Evolutionary conservation across 441 rosid species (phyloP).

Genomic region (Gossypium davidsonii): DNA sequence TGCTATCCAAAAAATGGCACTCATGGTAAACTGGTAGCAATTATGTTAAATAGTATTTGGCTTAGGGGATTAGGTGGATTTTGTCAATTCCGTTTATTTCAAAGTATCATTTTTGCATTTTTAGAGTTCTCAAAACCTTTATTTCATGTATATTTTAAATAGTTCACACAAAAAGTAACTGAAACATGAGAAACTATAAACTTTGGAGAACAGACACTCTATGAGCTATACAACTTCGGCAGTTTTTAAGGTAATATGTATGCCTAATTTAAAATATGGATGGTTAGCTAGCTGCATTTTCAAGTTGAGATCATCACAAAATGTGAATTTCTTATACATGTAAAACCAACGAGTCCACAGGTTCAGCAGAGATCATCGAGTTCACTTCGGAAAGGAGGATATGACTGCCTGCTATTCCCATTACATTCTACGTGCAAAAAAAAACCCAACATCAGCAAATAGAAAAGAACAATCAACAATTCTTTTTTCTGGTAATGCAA

Average conservation of each 20-base stretch:
- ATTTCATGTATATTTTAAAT: too few species aligned
- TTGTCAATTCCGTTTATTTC: too few species aligned
- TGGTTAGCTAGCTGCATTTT: constrained; percentile 46
- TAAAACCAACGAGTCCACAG: constrained; percentile 63
- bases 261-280: neutral
- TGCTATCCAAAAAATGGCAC: too few species aligned
- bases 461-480: neutral
- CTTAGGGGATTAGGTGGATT: too few species aligned
- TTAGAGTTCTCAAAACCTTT: too few species aligned
- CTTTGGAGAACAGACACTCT: neutral
- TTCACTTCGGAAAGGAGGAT: constrained; percentile 50
- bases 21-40: too few species aligned
- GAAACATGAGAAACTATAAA: neutral
- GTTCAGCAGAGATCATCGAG: constrained; percentile 66
- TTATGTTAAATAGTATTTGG: too few species aligned
- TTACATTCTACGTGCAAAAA: constrained; percentile 30
- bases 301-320: constrained; percentile 71
- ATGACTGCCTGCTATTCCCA: constrained; percentile 43
- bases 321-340: constrained; percentile 41
- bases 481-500: neutral
- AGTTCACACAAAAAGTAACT: neutral
- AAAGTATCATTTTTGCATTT: too few species aligned
- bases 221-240: neutral
- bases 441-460: neutral
- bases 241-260: neutral